A percentile compares a stretch with the other conserved stretches of the same genome.
Evolutionary conservation across 192 early-diverging fungal species (phyloP).

Genomic region (Gonapodya prolifera): DNA sequence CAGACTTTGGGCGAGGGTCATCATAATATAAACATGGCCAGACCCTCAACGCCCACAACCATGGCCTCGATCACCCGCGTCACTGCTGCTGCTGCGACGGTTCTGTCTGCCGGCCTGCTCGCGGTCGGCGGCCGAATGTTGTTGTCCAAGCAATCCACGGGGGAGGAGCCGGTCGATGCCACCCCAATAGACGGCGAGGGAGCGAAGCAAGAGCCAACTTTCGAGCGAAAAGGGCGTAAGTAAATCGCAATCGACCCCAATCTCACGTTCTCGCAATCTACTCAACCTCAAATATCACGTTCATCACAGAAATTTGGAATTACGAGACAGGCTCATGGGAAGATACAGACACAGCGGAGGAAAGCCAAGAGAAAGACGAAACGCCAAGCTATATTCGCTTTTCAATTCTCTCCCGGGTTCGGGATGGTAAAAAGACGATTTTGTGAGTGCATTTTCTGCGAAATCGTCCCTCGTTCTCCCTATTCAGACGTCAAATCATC

Average conservation of each 20-base stretch:
- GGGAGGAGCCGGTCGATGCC: not conserved
- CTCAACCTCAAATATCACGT: not conserved
- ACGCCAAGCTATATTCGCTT: not conserved
- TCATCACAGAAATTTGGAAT: not conserved
- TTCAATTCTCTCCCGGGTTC: not conserved
- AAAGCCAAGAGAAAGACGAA: not conserved
- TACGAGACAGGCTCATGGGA: not conserved
- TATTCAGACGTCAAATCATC: too few species aligned
- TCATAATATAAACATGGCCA: too few species aligned
- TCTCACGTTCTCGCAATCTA: not conserved
- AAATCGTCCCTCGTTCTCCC: too few species aligned
- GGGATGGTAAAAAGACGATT: not conserved
- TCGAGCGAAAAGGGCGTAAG: not conserved
- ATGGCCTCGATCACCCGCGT: too few species aligned
- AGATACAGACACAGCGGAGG: not conserved
- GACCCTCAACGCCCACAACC: too few species aligned
- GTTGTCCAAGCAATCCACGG: not conserved
- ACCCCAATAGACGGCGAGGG: not conserved
- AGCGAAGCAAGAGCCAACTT: not conserved
- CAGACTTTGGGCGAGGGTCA: too few species aligned
- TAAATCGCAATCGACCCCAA: not conserved
- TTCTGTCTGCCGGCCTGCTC: too few species aligned
- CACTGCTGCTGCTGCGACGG: too few species aligned
- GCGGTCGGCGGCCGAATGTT: too few species aligned
- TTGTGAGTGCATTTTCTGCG: not conserved